Base-by-base conservation (phyloP, 805 yeast genomes). In the Maudiozyma bulderi region DNA sequence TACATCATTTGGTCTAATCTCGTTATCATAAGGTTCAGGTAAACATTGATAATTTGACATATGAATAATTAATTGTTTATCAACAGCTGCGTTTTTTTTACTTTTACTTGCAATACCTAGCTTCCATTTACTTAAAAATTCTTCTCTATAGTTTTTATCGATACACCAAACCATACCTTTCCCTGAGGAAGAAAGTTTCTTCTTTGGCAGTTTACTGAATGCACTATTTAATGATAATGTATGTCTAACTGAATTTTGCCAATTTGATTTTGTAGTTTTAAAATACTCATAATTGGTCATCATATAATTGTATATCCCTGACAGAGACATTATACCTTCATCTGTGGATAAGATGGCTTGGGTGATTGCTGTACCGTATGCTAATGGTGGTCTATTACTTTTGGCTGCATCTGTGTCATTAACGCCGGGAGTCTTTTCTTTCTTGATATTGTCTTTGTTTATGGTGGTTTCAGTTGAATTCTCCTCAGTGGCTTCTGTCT, bases 81-180 rank as follows among this genome's bases (percentile, higher is more conserved):
- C 79, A 9, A 86, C 93, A 40, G 86, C 78, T 11, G 84, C 91
- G 59, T 90, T 72, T 68, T 87, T 79, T 26, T 53, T 51, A 14
- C 79, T 73, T 58, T 84, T 84, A 58, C 79, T 76, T 42, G 84
- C 67, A 37, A 82, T 75, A 8, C 96, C 96, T 47, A 77, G 79
- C 48, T 78, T 78, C 69, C 90, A 81, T 70, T 87, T 86, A 55
- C 75, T 77, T 64, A 91, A 67, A 58, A 90, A 90, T 55, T 93
- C 98, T 44, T 81, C 81, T 57, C 84, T 81, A 65, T 85, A 89
- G 44, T 80, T 70, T 42, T 88, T 93, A 52, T 87, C 80, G 50
- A 93, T 90, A 70, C 88, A 95, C 99, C 99, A 93, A 67, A 89
- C 89, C 93, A 91, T 90, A 52, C 98, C 98, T 66, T 91, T 93